phyloP scores from a whole-genome alignment of 805 yeast genomes.

The Grigorovia transvaalensis region DNA sequence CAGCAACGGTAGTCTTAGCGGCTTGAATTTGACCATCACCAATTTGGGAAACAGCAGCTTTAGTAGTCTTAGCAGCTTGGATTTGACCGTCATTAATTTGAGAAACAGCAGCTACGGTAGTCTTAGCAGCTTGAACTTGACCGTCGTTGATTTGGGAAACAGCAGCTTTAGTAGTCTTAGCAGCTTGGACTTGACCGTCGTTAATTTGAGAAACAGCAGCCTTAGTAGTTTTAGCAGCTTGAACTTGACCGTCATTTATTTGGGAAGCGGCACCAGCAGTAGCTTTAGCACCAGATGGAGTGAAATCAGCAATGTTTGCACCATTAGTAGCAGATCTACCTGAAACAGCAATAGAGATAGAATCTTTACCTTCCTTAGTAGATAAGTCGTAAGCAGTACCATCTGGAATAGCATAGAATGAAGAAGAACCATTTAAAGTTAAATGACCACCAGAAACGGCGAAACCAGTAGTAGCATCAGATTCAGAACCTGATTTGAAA shows the following conservation, averaged over 20 bases:
- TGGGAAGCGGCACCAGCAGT: slow-evolving; percentile 27
- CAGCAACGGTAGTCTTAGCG: slow-evolving; percentile 9
- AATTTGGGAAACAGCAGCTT: slow-evolving; percentile 1
- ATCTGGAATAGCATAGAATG: slow-evolving; percentile 32
- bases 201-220: slow-evolving; percentile 29
- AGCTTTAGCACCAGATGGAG: slow-evolving; percentile 28
- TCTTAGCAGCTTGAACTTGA: slow-evolving; percentile 2
- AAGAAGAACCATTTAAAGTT: slow-evolving; percentile 25
- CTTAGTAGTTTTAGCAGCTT: slow-evolving; percentile 22
- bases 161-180: slow-evolving; percentile 29
- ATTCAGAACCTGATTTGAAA: slow-evolving; percentile 14
- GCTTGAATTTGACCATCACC: slow-evolving; percentile 2
- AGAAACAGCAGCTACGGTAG: slow-evolving; percentile 23
- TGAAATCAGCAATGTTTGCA: slow-evolving; percentile 30
- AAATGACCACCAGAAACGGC: slow-evolving; percentile 32
- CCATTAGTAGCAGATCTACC: slow-evolving; percentile 3
- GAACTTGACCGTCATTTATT: slow-evolving; percentile 36
- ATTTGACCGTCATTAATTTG: slow-evolving; percentile 10
- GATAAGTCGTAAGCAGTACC: slow-evolving; percentile 16
- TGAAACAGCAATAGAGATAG: slow-evolving; percentile 5
- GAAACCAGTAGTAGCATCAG: slow-evolving; percentile 29
- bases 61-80: slow-evolving; percentile 3
- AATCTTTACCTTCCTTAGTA: slow-evolving; percentile 11
- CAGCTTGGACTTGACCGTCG: slow-evolving; percentile 36
- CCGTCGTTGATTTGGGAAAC: slow-evolving; percentile 21